Base-by-base conservation (phyloP, 345 rosid species). In the Alliaria petiolata region DNA sequence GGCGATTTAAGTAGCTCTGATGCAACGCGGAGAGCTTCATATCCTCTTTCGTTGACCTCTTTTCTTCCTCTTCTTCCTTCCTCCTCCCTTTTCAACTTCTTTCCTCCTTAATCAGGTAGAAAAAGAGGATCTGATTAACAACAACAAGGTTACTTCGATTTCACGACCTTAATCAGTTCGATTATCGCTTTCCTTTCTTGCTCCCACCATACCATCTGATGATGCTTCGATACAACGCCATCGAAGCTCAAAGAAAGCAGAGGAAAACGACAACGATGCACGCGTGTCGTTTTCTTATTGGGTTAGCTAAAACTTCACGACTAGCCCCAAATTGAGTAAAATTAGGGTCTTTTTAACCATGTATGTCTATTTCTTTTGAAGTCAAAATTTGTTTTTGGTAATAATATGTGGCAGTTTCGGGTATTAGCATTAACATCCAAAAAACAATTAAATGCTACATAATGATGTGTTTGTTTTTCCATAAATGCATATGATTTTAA, bases 11-110 rank as follows among this genome's bases (percentile, higher is more conserved):
- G 85, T 91, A 88, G 83, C 95, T 91, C 83, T 88, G 98, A 69
- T 83, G 91, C 70, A 87, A 68, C 30, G 84, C 83, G 1, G 97
- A 89, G 76, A 95, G 91, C 92, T 91, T 91, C 98, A 91, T 89
- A 25, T 6, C 26, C 25, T 22, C 6, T n/a, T 44, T 44, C 76
- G 74, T 64, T 69, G 75, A 56, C 83, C 74, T 53, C 68, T 43
- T 33, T n/a, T n/a, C n/a, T 60, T 22, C 25, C 3, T 22, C 25
- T 22, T 22, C 25, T 22, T 22, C 25, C 28, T 35, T 51, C 34
- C 28, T 12, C 31, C 20, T 35, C 5, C 10, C 34, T 9, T 6
- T n/a, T 53, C 25, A 5, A 14, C 43, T 26, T 22, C 12, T 25
- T n/a, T 10, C 36, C 62, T 60, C 46, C 19, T 75, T 62, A 22